A percentile compares a stretch with the other conserved stretches of the same genome.
These are phyloP conservation scores for Kockiozyma suomiensis DNA, from an alignment of 805 yeast species.

Conservation along the genomic window DNA sequence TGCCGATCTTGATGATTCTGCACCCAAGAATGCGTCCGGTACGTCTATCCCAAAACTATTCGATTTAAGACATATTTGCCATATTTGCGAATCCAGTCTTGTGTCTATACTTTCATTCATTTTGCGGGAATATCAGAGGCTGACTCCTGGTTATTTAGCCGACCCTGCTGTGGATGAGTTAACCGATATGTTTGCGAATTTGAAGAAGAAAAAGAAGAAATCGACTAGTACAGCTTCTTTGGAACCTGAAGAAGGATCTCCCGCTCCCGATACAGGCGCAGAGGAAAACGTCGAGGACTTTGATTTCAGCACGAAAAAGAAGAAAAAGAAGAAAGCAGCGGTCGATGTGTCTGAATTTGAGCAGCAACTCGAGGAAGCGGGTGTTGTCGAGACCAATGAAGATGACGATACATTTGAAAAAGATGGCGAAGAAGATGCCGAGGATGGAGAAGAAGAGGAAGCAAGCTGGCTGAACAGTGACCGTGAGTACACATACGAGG, in stretches of 20 bases:
- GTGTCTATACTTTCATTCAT: too few relatives aligned
- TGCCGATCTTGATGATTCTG: constrained; percentile 19
- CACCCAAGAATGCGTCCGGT: constrained; percentile 20
- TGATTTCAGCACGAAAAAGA: constrained; percentile 64
- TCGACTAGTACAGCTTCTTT: constrained; percentile 42
- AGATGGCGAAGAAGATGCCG: constrained; percentile 36
- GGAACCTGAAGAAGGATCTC: constrained; percentile 41
- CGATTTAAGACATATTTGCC: background rate
- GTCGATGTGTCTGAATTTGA: constrained; percentile 79
- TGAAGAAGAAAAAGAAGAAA: constrained; percentile 86
- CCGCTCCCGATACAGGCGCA: constrained; percentile 25
- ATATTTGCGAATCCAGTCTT: too few relatives aligned
- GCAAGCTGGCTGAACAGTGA: constrained; percentile 41
- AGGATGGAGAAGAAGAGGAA: constrained; percentile 28
- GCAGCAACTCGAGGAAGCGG: constrained; percentile 85
- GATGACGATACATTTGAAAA: constrained; percentile 40
- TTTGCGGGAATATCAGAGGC: background rate
- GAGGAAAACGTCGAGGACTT: constrained; percentile 37
- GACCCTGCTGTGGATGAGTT: constrained; percentile 45
- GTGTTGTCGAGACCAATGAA: constrained; percentile 58
- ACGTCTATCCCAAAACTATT: constrained; percentile 4
- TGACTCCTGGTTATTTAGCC: constrained; percentile 12
- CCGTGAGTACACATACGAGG: constrained; percentile 72
- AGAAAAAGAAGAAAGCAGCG: constrained; percentile 69
- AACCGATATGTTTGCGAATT: constrained; percentile 72